Conservation (phyloP, 306 rosid genomes). For the Senna tora region DNA sequence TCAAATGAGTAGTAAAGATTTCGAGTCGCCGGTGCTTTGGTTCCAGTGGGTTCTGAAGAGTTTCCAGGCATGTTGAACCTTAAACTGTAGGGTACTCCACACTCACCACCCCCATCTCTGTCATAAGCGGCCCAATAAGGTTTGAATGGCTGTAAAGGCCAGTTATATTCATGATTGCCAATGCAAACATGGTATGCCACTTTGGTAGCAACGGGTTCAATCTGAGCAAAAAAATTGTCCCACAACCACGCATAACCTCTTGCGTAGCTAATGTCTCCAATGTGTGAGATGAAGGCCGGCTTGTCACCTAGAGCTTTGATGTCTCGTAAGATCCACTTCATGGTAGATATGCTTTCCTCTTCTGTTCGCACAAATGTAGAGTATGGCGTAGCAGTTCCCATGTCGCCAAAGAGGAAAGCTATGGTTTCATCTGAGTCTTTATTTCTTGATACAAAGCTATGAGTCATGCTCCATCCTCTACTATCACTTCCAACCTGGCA, state of each 20-base stretch:
- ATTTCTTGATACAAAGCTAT: slow-evolving; percentile 68
- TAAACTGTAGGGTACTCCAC: slow-evolving; percentile 89
- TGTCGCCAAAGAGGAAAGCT: slow-evolving; percentile 92
- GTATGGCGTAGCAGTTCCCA: slow-evolving; percentile 84
- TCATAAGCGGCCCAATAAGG: slow-evolving; percentile 83
- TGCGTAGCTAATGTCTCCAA: slow-evolving; percentile 94
- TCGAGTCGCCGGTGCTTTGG: slow-evolving; percentile 61
- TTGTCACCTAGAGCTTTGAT: slow-evolving; percentile 79
- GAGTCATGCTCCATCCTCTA: slow-evolving; percentile 75
- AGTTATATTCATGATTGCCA: slow-evolving; percentile 87
- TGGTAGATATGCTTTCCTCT: slow-evolving; percentile 79
- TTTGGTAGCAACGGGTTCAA: slow-evolving; percentile 76
- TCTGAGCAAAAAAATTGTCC: slow-evolving; percentile 80
- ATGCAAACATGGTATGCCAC: slow-evolving; percentile 91
- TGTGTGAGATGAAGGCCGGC: slow-evolving; percentile 87
- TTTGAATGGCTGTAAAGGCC: slow-evolving; percentile 90
- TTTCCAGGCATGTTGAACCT: slow-evolving; percentile 94
- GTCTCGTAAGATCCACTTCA: slow-evolving; percentile 91
- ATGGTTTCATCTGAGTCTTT: slow-evolving; percentile 72
- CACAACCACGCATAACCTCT: slow-evolving; percentile 92
- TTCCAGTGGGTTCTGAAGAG: slow-evolving; percentile 81
- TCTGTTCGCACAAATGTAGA: slow-evolving; percentile 74
- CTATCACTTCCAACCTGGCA: slow-evolving; percentile 80
- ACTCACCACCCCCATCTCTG: slow-evolving; percentile 95
- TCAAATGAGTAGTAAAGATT: slow-evolving; percentile 90